phyloP scores from a whole-genome alignment of 2,329 filamentous ascomycete genomes.

The Ceratocystis eucalypticola region DNA sequence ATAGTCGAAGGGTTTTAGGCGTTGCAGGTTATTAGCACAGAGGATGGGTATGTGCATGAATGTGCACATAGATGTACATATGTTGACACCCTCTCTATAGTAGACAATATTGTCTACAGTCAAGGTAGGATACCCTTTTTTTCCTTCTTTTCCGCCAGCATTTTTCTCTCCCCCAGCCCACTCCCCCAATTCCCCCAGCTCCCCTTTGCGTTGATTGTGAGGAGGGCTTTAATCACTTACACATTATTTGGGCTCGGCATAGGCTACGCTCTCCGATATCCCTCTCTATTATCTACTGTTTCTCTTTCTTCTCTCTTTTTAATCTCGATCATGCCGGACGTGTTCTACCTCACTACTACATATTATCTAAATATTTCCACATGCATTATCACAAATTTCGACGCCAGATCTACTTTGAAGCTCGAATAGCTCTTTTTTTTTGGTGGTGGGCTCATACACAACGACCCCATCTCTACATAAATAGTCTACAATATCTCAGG shows the following conservation, averaged over 20 bases:
- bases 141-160: neutral
- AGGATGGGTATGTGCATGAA: neutral
- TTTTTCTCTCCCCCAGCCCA: neutral
- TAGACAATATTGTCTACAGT: neutral
- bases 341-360: neutral
- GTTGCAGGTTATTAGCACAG: neutral
- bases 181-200: neutral
- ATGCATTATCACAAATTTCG: neutral
- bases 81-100: neutral
- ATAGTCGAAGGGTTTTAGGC: neutral
- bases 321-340: conserved; percentile 9
- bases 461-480: neutral
- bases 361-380: conserved; percentile 4
- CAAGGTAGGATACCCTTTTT: conserved; percentile 10
- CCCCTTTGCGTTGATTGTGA: conserved; percentile 15
- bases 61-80: neutral
- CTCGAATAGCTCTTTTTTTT: neutral
- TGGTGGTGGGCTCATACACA: neutral
- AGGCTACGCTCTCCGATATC: conserved; percentile 15
- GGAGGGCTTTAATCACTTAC: conserved; percentile 16
- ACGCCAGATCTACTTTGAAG: neutral
- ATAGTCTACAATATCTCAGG: neutral
- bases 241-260: conserved; percentile 13
- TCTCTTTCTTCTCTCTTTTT: conserved; percentile 5
- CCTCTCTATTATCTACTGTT: conserved; percentile 6